phyloP scores from a whole-genome alignment of 140 eudicot genomes.

The Erigeron philadelphicus region DNA sequence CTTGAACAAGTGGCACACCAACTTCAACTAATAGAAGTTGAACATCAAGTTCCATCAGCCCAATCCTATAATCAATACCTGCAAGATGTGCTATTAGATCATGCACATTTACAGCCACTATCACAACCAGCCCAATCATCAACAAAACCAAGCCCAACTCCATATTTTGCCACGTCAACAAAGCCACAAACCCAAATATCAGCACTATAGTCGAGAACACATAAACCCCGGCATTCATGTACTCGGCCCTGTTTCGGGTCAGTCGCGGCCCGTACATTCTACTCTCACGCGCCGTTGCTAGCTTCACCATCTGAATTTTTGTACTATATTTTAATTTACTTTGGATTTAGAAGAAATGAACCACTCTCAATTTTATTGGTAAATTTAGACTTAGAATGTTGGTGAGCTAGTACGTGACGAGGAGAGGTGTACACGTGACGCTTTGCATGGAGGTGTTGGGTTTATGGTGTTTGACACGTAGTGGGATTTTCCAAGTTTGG shows the following conservation, averaged over 20 bases:
- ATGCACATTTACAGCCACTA: constrained; percentile 54
- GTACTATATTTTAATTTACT: not conserved
- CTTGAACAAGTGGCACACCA: constrained; percentile 62
- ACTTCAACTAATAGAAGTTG: constrained; percentile 74
- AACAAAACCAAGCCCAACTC: constrained; percentile 55
- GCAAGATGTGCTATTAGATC: constrained; percentile 86
- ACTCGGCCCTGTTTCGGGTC: constrained; percentile 62
- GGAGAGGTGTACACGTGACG: constrained; percentile 43
- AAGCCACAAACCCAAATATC: constrained; percentile 48
- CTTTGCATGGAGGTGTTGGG: constrained; percentile 41
- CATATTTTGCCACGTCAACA: constrained; percentile 41
- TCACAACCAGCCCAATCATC: constrained; percentile 35
- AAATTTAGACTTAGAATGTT: not conserved
- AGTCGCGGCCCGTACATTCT: constrained; percentile 71
- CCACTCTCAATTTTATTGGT: too few species aligned
- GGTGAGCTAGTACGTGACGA: constrained; percentile 20
- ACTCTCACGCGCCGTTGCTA: constrained; percentile 80
- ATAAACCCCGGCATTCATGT: constrained; percentile 76
- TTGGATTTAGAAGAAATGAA: not conserved
- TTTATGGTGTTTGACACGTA: constrained; percentile 24
- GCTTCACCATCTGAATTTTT: constrained; percentile 57
- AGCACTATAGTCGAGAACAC: constrained; percentile 61
- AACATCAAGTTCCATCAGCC: constrained; percentile 51
- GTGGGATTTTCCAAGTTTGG: not conserved
- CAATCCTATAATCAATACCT: constrained; percentile 56